Base-by-base conservation (phyloP, 2,329 filamentous ascomycete species). In the Aspergillus fructus region DNA sequence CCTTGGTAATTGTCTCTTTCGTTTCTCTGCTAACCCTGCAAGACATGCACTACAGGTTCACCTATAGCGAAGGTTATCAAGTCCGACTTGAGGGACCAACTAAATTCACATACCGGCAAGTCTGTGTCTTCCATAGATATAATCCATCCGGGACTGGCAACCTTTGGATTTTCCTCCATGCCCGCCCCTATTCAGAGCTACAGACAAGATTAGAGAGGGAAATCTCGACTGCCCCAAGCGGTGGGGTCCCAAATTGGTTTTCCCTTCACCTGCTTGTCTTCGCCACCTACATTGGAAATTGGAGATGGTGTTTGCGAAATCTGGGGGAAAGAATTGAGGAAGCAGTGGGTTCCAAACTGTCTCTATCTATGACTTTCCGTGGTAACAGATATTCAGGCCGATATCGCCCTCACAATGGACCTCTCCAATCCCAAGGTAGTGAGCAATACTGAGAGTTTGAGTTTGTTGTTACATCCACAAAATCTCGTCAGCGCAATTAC, bases 121-220 rank as follows among this genome's bases (percentile, higher is more conserved):
- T 59, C 4, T 59, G 49, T 5, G 54, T 66, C n/a, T 62, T 64
- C 11, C 61, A 64, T 45, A 52, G 58, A 11, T 53, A 62, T 19
- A 46, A 56, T 27, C 53, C 61, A 2, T 56, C 57, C 0, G 51
- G 49, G 5, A 9, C n/a, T 1, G 47, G 51, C 23, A 58, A 60
- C 30, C 55, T 66, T 13, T 66, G 64, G 64, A 57, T 64, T 11
- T 58, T 64, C 23, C 53, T 64, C 8, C 61, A 63, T 39, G 61
- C 52, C 12, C 48, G 51, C 5, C 49, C 48, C 4, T 12, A 48
- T 5, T 53, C 59, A 8, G 52, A 53, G 12, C 27, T 62, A 5
- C 55, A 62, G 37, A 21, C 51, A 12, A 41, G 43, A 9, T 23
- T 63, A 12, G 53, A 62, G n/a, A 39, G 27, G 8, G 45, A 11